Conservation (phyloP, 805 yeast genomes). For the Yamadazyma sp. region DNA sequence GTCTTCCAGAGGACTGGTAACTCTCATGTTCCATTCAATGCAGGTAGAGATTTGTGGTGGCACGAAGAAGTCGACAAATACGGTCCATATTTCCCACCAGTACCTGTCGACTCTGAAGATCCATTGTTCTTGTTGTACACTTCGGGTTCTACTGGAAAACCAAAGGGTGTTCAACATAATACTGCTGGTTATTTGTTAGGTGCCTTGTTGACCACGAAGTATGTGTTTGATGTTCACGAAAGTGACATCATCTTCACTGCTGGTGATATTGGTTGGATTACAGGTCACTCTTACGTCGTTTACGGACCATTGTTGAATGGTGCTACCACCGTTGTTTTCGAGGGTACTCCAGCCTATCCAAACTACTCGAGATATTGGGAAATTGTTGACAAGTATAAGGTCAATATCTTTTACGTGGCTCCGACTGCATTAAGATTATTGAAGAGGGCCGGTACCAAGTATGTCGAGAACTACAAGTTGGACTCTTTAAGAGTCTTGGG, state of each 20-base stretch:
- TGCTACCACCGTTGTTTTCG: slow-evolving; percentile 76
- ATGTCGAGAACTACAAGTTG: slow-evolving; percentile 60
- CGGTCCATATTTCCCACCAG: slow-evolving; percentile 84
- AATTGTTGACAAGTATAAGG: slow-evolving; percentile 67
- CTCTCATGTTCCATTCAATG: slow-evolving; percentile 65
- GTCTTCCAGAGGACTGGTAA: slow-evolving; percentile 89
- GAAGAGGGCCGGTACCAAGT: slow-evolving; percentile 70
- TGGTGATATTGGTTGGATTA: slow-evolving; percentile 91
- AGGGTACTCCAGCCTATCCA: slow-evolving; percentile 88
- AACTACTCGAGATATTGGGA: slow-evolving; percentile 79
- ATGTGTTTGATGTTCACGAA: slow-evolving; percentile 72
- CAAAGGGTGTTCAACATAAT: slow-evolving; percentile 81
- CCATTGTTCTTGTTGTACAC: slow-evolving; percentile 95
- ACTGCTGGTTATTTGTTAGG: slow-evolving; percentile 80
- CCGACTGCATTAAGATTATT: slow-evolving; percentile 80
- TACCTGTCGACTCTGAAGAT: slow-evolving; percentile 86
- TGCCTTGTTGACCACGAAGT: slow-evolving; percentile 71
- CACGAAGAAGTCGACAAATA: slow-evolving; percentile 19
- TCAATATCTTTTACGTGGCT: slow-evolving; percentile 79
- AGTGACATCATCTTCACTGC: slow-evolving; percentile 80
- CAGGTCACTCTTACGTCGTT: slow-evolving; percentile 82
- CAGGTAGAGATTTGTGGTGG: slow-evolving; percentile 80
- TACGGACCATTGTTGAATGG: slow-evolving; percentile 80
- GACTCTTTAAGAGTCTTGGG: slow-evolving; percentile 68
- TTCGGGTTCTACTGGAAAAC: slow-evolving; percentile 88